phyloP scores from a whole-genome alignment of 345 rosid genomes.

The Eucalyptus sideroxylon region DNA sequence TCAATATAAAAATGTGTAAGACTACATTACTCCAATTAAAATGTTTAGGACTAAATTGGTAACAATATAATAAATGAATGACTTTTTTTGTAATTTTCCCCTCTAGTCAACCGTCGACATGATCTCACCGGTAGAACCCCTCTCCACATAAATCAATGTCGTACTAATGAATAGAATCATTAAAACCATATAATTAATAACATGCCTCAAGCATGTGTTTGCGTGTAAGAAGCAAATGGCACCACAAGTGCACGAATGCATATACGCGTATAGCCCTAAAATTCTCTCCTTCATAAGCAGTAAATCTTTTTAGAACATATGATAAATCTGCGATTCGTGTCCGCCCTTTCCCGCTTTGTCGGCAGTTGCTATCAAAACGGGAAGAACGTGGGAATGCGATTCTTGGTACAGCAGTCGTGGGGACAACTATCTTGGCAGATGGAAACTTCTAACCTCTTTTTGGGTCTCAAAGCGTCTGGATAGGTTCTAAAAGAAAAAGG shows the following conservation, averaged over 20 bases:
- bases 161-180: background rate
- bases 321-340: background rate
- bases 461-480: too few species aligned
- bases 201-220: background rate
- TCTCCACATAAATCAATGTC: background rate
- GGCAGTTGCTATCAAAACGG: background rate
- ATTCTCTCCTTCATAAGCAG: background rate
- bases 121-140: background rate
- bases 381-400: background rate
- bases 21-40: too few species aligned
- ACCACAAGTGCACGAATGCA: background rate
- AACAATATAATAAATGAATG: background rate
- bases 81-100: background rate
- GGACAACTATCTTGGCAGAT: background rate
- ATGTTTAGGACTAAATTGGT: fast-evolving
- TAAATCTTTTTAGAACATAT: background rate
- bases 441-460: too few species aligned
- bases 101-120: background rate
- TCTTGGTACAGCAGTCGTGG: background rate
- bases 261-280: background rate
- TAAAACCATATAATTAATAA: background rate
- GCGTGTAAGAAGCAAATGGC: background rate
- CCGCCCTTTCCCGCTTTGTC: background rate
- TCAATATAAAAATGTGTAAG: too few species aligned
- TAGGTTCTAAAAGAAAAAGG: too few species aligned